Base-by-base conservation (phyloP, 345 rosid genomes). In the Euphorbia lathyris region DNA sequence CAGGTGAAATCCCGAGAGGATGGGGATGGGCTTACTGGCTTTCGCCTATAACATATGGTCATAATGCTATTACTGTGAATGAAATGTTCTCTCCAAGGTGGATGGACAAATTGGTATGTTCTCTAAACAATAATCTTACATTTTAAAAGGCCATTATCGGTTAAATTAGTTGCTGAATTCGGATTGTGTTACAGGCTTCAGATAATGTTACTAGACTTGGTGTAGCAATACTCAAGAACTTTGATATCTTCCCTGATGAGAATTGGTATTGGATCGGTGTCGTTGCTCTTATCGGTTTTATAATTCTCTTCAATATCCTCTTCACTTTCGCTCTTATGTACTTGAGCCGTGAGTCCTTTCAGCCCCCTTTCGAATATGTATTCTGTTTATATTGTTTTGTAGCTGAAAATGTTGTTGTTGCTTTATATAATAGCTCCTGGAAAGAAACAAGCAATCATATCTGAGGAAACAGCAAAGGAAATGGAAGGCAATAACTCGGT, bases 21-120 rank as follows among this genome's bases (percentile, higher is more conserved):
- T 95, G 96, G 97, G 57, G 59, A 30, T 95, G 97, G 99, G 97
- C 81, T 63, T 85, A 95, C 67, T 95, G 99, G 99, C 68, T 90
- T 61, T 95, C 97, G 38, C 97, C 99, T 11, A 4, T 95, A 84
- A 57, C 83, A n/a, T 95, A 92, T 56, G 86, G 84, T 66, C 86
- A 47, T 77, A 88, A 95, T 61, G 87, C 96, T 68, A 43, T 95
- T 5, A 25, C 87, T 3, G 88, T 88, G 25, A 95, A 92, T 45
- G 97, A 95, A 81, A 79, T 95, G 83, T 66, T 66, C 66, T 86
- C 97, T 56, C 85, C 96, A 20, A 82, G 99, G 71, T 95, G 99
- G 99, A 90, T 85, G 88, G 61, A 87, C 72, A 78, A 79, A 84
- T 1, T 0, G 76, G 96, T 91, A 84, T 9, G 79, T 61, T 8